These are phyloP conservation scores for Sambucus nigra DNA, from an alignment of 129 eudicot species.

Conservation along the genomic window DNA sequence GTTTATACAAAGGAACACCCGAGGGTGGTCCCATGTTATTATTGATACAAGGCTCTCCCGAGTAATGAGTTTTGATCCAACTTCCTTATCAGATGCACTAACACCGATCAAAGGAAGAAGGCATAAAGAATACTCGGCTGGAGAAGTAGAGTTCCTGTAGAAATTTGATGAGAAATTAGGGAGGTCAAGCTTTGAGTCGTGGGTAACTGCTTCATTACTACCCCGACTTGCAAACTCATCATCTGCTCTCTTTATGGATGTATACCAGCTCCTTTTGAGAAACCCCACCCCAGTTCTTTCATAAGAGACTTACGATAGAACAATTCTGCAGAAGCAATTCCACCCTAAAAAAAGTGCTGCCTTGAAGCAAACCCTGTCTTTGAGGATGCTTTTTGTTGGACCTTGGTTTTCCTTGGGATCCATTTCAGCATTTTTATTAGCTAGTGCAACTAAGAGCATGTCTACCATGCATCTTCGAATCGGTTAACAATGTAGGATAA, in stretches of 20 bases:
- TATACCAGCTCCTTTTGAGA: slow-evolving; percentile 42
- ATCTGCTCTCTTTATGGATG: slow-evolving; percentile 62
- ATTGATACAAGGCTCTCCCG: slow-evolving; percentile 59
- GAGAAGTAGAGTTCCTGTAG: slow-evolving; percentile 45
- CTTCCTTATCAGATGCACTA: slow-evolving; percentile 65
- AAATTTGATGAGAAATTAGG: slow-evolving; percentile 67
- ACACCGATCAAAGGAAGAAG: slow-evolving; percentile 52
- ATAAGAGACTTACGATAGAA: slow-evolving; percentile 29
- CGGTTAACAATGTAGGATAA: slow-evolving; percentile 52
- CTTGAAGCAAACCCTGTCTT: slow-evolving; percentile 54
- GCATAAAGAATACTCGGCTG: slow-evolving; percentile 49
- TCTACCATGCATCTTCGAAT: slow-evolving; percentile 28
- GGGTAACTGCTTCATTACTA: slow-evolving; percentile 59
- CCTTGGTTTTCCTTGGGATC: slow-evolving; percentile 87
- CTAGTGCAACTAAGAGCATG: slow-evolving; percentile 55
- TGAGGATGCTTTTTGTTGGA: slow-evolving; percentile 74
- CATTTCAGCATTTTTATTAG: slow-evolving; percentile 53
- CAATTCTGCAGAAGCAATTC: slow-evolving; percentile 49
- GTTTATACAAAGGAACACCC: slow-evolving; percentile 68
- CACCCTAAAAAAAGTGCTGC: slow-evolving; percentile 53
- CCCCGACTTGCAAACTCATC: slow-evolving; percentile 64
- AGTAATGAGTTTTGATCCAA: slow-evolving; percentile 68
- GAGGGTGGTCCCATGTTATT: slow-evolving; percentile 81
- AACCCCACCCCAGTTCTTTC: slow-evolving; percentile 14
- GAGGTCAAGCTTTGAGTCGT: slow-evolving; percentile 62